Percentiles rank a stretch among this genome's conserved stretches.
phyloP scores from a whole-genome alignment of 2,329 filamentous ascomycete species.

The Teratosphaeria nubilosa region DNA sequence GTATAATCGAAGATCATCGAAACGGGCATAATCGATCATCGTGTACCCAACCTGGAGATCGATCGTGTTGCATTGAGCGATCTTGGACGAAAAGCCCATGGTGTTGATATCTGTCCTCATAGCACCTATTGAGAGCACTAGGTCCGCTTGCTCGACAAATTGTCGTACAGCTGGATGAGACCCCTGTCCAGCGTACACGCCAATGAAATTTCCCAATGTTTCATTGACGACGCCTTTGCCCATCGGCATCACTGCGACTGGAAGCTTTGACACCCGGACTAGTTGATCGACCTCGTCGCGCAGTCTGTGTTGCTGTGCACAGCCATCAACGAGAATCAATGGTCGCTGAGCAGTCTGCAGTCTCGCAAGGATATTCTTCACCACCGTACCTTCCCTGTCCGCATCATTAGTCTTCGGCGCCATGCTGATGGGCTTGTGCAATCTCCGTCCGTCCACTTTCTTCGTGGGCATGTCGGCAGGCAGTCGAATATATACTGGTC shows the following conservation, averaged over 20 bases:
- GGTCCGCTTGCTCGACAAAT: constrained; percentile 39
- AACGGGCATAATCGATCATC: neutral
- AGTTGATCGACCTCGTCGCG: constrained; percentile 59
- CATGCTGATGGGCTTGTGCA: neutral
- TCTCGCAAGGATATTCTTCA: neutral
- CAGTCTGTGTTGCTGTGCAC: neutral
- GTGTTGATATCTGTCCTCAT: constrained; percentile 74
- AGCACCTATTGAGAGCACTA: constrained; percentile 60
- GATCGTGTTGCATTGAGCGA: neutral
- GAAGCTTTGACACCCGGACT: constrained; percentile 61
- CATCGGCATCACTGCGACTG: constrained; percentile 83
- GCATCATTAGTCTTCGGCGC: neutral
- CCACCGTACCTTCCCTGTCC: neutral
- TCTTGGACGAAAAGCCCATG: constrained; percentile 14
- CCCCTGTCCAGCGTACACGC: constrained; percentile 66
- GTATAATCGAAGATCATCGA: neutral
- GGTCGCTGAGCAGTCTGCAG: neutral
- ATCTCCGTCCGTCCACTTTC: neutral
- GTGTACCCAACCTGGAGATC: neutral
- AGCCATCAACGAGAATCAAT: neutral
- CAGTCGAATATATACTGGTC: neutral
- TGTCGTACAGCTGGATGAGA: constrained; percentile 28
- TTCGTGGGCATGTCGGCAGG: neutral
- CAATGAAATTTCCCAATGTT: constrained; percentile 55
- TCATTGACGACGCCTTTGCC: constrained; percentile 79